Base-by-base conservation (phyloP, 2,329 filamentous ascomycete genomes). In the Neoscytalidium dimidiatum region DNA sequence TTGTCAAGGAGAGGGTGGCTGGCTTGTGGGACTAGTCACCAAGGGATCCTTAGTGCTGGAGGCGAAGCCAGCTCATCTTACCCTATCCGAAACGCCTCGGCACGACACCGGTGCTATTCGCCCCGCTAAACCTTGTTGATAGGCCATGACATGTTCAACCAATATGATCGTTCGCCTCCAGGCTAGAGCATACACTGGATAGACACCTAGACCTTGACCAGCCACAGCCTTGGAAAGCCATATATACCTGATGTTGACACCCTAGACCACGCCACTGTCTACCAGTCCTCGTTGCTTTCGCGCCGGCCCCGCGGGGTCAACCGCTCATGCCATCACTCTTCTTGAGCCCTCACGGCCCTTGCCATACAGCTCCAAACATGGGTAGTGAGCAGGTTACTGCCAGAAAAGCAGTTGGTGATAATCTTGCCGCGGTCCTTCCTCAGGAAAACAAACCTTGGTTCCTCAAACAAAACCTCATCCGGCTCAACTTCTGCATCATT, bases 401-500 rank as follows among this genome's bases (percentile, higher is more conserved):
- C 5, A 5, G 31, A n/a, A 48, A 28, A 23, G 44, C 21, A 4
- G 44, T 28, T n/a, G 48, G 48, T 3, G 26, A 29, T 5, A 11
- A 51, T 21, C 26, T 51, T 8, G 44, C 44, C 23, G 19, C 44
- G 11, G 44, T 48, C 23, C 44, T 48, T 17, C 44, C 44, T 26
- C 44, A 28, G 9, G 21, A 23, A 11, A 26, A 11, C 6, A 4
- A 48, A 9, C 44, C 44, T 11, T 48, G 44, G 44, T 29, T 26
- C 23, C 23, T 11, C 44, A 48, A 28, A 26, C 19, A 19, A 11
- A 48, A 26, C 14, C 11, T 51, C 3, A 0, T 43, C 4, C 21
- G 35, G 14, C 35, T 58, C 35, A 58, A 58, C 38, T 58, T 58
- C 53, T 43, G 53, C 35, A 26, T 58, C 23, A 3, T 58, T 13